Conservation (phyloP, 1,284 basidiomycete genomes). For the Naganishia cerealis region DNA sequence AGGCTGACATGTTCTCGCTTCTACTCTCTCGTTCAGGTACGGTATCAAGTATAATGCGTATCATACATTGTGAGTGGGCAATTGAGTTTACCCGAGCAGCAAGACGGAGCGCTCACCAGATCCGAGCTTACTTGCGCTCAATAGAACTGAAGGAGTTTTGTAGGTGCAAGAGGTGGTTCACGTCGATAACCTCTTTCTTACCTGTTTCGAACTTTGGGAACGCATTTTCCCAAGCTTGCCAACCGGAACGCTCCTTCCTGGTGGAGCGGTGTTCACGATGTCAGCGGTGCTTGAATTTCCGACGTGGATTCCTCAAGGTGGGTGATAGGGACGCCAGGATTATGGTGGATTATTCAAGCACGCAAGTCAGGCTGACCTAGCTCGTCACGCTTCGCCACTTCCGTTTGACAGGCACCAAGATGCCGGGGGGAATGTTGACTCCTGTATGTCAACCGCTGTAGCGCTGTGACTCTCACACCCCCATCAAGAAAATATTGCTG, state of each 20-base stretch:
- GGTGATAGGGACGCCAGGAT: neutral
- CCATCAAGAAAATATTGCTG: too few species aligned
- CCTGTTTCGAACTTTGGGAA: neutral
- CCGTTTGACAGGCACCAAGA: constrained; percentile 29
- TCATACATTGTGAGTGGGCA: constrained; percentile 32
- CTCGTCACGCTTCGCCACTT: neutral
- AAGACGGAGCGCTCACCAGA: neutral
- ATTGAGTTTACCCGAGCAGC: neutral
- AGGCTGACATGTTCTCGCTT: neutral
- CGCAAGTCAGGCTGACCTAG: neutral
- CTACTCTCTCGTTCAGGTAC: constrained; percentile 11
- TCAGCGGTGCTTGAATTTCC: constrained; percentile 34
- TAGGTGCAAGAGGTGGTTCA: constrained; percentile 5
- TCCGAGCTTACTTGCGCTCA: neutral
- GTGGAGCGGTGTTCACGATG: constrained; percentile 36
- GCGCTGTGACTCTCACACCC: too few species aligned
- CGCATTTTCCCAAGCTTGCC: constrained; percentile 5
- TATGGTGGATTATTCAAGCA: neutral
- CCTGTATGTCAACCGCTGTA: constrained; percentile 12
- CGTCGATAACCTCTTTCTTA: neutral
- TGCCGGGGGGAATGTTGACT: constrained; percentile 35
- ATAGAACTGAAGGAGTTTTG: constrained; percentile 35
- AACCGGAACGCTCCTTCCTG: constrained; percentile 29
- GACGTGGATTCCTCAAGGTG: constrained; percentile 34
- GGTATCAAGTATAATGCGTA: constrained; percentile 36